These are phyloP conservation scores for Yamadazyma epiphylla DNA, from an alignment of 1,139 yeast genomes.

Conservation along the genomic window DNA sequence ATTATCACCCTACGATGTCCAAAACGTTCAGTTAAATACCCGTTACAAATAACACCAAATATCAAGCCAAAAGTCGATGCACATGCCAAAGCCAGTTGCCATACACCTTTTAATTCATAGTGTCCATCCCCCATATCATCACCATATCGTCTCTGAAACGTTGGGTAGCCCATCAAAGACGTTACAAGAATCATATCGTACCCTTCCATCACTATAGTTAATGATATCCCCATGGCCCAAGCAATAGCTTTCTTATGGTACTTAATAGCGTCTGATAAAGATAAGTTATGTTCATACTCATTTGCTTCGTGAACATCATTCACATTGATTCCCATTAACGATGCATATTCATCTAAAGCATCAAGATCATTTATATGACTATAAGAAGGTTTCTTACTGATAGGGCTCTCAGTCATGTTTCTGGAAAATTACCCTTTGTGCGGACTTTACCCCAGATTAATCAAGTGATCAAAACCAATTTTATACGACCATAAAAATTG, in stretches of 20 bases:
- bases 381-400: constrained; percentile 1
- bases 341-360: neutral
- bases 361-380: constrained; percentile 3
- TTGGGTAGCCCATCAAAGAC: constrained; percentile 19
- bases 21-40: constrained; percentile 16
- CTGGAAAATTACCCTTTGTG: no score
- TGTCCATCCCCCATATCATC: constrained; percentile 13
- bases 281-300: constrained; percentile 13
- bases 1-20: constrained; percentile 18
- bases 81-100: constrained; percentile 19
- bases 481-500: no score
- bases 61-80: constrained; percentile 17
- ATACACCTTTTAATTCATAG: constrained; percentile 15
- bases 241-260: constrained; percentile 14
- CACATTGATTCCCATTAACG: neutral
- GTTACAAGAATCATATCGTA: constrained; percentile 19
- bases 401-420: no score
- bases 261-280: constrained; percentile 12
- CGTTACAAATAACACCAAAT: constrained; percentile 15
- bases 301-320: constrained; percentile 14
- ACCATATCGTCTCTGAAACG: constrained; percentile 17
- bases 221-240: constrained; percentile 18
- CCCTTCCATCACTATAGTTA: constrained; percentile 22
- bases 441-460: no score
- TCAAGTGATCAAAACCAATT: no score